phyloP scores from a whole-genome alignment of 805 yeast species.

The Ogataea ramenticola region DNA sequence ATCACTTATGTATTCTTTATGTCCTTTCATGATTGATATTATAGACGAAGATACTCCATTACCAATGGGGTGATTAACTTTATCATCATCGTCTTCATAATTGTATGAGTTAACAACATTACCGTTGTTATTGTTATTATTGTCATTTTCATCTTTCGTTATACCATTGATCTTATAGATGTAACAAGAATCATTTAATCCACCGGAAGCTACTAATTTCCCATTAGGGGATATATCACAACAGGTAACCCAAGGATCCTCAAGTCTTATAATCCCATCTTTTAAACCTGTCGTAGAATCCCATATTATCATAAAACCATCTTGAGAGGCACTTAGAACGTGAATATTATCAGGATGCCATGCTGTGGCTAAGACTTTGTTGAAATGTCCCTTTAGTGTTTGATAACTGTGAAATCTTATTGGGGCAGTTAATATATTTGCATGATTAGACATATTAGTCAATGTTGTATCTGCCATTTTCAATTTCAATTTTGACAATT shows the following conservation, averaged over 20 bases:
- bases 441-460: conserved; percentile 17
- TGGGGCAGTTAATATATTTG: conserved; percentile 4
- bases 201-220: conserved; percentile 67
- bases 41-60: conserved; percentile 18
- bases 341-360: conserved; percentile 64
- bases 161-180: conserved; percentile 40
- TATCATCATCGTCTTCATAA: background rate
- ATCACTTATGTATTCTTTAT: conserved; percentile 74
- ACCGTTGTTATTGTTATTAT: too few species aligned
- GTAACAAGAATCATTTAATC: conserved; percentile 73
- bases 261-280: conserved; percentile 60
- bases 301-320: conserved; percentile 82
- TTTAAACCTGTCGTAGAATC: conserved; percentile 69
- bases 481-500: conserved; percentile 19
- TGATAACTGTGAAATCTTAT: conserved; percentile 9
- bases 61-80: conserved; percentile 6
- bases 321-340: conserved; percentile 73
- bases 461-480: conserved; percentile 21
- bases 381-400: conserved; percentile 59
- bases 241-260: conserved; percentile 71
- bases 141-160: too few species aligned
- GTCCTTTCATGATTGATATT: conserved; percentile 63
- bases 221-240: conserved; percentile 70
- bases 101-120: conserved; percentile 2
- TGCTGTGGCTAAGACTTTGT: conserved; percentile 59